These are phyloP conservation scores for Pichia sp. DNA, from an alignment of 1,139 yeast species.

Conservation along the genomic window DNA sequence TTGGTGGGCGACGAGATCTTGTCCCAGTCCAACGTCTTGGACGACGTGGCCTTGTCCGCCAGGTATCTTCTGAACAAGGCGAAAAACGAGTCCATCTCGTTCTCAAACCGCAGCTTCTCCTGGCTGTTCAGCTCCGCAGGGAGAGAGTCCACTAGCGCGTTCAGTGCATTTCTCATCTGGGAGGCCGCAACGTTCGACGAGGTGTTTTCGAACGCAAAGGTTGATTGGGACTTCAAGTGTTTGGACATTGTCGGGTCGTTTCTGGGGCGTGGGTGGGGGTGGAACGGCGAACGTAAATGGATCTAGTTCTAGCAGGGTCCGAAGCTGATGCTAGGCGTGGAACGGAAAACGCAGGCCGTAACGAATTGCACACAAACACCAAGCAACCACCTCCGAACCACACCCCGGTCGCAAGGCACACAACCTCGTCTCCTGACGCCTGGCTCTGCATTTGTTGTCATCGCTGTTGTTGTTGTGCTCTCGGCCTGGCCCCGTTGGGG, in stretches of 20 bases:
- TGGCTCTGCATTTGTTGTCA: not conserved
- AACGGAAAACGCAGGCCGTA: not conserved
- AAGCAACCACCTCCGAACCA: too few species aligned
- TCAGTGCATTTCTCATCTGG: constrained; percentile 95
- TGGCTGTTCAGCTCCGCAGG: constrained; percentile 30
- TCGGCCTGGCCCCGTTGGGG: not conserved
- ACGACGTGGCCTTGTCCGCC: constrained; percentile 85
- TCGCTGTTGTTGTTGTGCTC: not conserved
- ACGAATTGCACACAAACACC: too few species aligned
- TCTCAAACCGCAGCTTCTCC: constrained; percentile 64
- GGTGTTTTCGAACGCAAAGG: constrained; percentile 91
- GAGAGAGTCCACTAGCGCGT: constrained; percentile 80
- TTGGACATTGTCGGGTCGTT: constrained; percentile 31
- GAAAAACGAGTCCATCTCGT: constrained; percentile 93
- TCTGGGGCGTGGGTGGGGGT: too few species aligned
- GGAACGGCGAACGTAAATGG: too few species aligned
- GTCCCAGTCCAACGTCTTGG: constrained; percentile 87
- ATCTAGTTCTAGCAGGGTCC: too few species aligned
- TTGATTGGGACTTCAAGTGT: constrained; percentile 70
- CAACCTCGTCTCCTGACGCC: not conserved
- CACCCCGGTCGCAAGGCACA: too few species aligned
- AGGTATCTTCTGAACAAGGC: constrained; percentile 90
- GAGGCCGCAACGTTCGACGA: constrained; percentile 96
- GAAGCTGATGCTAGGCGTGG: not conserved
- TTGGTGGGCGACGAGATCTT: constrained; percentile 84